Evolutionary conservation across 148 eudicot species (phyloP).

Genomic region (Heliamphora exappendiculata): DNA sequence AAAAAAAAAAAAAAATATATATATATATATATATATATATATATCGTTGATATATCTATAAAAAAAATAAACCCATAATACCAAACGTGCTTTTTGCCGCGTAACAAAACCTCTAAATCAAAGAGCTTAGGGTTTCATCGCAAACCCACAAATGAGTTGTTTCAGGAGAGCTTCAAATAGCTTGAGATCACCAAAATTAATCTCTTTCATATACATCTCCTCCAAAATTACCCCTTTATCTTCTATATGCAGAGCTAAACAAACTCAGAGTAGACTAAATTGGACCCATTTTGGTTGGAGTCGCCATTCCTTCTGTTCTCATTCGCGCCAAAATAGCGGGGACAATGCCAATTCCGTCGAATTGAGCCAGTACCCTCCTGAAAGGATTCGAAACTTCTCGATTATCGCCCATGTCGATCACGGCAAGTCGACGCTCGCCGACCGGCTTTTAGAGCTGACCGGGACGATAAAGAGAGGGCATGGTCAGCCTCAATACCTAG

Average conservation of each 20-base stretch:
- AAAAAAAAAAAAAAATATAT: no score
- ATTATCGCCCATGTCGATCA: constrained; percentile 97
- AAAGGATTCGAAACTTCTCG: constrained; percentile 76
- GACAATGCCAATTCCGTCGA: constrained; percentile 38
- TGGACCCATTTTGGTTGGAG: constrained; percentile 21
- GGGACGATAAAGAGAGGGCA: constrained; percentile 81
- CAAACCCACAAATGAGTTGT: constrained; percentile 26
- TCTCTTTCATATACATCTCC: constrained; percentile 4
- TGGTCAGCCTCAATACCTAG: constrained; percentile 94
- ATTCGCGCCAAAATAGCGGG: constrained; percentile 31
- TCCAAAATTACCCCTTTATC: constrained; percentile 11
- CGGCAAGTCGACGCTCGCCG: constrained; percentile 93
- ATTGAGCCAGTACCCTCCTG: constrained; percentile 61
- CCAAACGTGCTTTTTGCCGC: no score
- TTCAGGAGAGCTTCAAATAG: constrained; percentile 36
- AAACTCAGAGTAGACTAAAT: constrained; percentile 11
- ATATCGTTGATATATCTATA: no score
- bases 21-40: no score
- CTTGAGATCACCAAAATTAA: constrained; percentile 20
- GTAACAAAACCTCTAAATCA: no score
- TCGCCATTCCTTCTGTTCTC: constrained; percentile 36
- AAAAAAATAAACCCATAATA: no score
- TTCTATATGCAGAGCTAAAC: neutral
- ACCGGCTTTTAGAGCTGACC: constrained; percentile 85
- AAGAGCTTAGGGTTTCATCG: neutral